Base-by-base conservation (phyloP, 768 basidiomycete genomes). In the Boletus vinaceobasis region DNA sequence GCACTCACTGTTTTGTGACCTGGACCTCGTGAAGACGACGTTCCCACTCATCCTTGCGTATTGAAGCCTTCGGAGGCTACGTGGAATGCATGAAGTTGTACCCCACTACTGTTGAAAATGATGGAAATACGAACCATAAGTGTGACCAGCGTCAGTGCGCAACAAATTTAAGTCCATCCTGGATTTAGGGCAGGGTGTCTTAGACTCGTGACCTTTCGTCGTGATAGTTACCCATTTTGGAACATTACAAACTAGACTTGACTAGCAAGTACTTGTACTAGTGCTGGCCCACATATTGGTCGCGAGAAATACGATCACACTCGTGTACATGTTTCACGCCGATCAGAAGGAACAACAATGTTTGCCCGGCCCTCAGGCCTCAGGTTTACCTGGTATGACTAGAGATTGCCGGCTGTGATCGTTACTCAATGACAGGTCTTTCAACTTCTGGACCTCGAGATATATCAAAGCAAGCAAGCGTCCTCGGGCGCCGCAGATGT, bases 11-110 rank as follows among this genome's bases (percentile, higher is more conserved):
- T 79, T 96, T 96, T 31, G 89, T 80, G 40, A 95, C 84, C 55
- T 83, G 82, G 9, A 93, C 92, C 56, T 90, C 88, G 65, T 87
- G 84, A 37, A 97, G 77, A 21, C 88, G 85, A 29, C 79, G 79
- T 58, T 92, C 87, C 94, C 94, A 96, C 70, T 94, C 93, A 64
- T 88, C 85, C 59, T 83, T 83, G n/a, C 81, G 77, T 58, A 93
- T 85, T 23, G 72, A 64, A 33, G 74, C 74, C 72, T 86, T 88
- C 37, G 79, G 75, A 63, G 85, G 73, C 68, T 75, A 57, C 21
- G 47, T 43, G 17, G 32, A 7, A 43, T 15, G 42, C 26, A 32
- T 61, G 5, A 63, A 10, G 8, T 9, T 7, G 48, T 3, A 37
- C 50, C 26, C 14, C 27, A 23, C 44, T n/a, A 35, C 21, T 7